phyloP scores from a whole-genome alignment of 192 early-diverging fungal genomes.

The Backusella liffmaniae region DNA sequence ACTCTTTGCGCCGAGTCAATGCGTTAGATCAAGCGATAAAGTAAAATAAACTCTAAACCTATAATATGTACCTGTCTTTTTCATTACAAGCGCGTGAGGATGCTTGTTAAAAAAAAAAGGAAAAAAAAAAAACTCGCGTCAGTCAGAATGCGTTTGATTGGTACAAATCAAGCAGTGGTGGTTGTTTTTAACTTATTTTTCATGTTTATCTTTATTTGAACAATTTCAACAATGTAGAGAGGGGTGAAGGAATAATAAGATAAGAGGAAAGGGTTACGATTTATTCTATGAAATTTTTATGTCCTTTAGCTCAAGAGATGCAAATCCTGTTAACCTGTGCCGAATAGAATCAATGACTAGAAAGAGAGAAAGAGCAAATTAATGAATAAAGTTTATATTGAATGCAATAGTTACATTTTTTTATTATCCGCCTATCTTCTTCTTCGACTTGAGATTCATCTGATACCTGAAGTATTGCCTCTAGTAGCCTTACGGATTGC shows the following conservation, averaged over 20 bases:
- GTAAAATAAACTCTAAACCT: too few species aligned
- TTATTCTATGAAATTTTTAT: neutral
- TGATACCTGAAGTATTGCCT: conserved; percentile 60
- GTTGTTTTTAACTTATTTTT: neutral
- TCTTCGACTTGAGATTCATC: conserved; percentile 49
- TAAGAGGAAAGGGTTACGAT: neutral
- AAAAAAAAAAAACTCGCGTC: too few species aligned
- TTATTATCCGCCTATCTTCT: conserved; percentile 49
- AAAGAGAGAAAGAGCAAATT: neutral
- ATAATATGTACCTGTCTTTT: too few species aligned
- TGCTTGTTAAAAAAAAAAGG: too few species aligned
- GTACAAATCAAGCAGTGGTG: too few species aligned
- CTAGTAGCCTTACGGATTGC: conserved; percentile 70
- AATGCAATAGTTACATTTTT: conserved; percentile 43
- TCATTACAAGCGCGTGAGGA: too few species aligned
- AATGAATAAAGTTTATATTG: neutral
- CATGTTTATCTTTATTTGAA: neutral
- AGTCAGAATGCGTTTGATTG: too few species aligned
- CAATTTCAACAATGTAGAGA: neutral
- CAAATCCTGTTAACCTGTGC: neutral
- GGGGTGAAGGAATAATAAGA: neutral
- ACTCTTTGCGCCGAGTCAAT: too few species aligned
- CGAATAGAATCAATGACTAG: neutral
- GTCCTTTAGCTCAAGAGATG: neutral
- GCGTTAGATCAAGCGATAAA: too few species aligned